Percentiles rank a stretch among this genome's conserved stretches.
phyloP scores from a whole-genome alignment of 306 rosid species.

The Chamaecrista fasciculata region DNA sequence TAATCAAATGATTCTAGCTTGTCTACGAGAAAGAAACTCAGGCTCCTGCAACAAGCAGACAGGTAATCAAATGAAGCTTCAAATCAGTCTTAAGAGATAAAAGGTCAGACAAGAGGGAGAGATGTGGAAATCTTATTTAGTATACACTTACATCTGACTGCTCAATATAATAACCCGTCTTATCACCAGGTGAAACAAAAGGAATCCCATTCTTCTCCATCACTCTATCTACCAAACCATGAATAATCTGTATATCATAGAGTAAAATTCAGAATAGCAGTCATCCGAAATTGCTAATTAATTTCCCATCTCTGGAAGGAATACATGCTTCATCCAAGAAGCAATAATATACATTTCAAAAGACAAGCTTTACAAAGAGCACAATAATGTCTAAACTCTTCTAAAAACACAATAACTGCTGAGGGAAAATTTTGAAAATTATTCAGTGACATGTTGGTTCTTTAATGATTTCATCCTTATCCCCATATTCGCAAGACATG shows the following conservation, averaged over 20 bases:
- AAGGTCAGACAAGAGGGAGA: constrained; percentile 10
- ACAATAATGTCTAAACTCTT: not conserved
- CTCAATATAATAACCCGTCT: constrained; percentile 55
- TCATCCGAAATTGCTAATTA: not conserved
- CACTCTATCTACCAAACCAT: constrained; percentile 85
- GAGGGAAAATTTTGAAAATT: not conserved
- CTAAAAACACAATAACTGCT: not conserved
- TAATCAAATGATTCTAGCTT: constrained; percentile 58
- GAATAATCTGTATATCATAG: constrained; percentile 64
- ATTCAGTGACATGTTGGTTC: not conserved
- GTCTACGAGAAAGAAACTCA: constrained; percentile 77
- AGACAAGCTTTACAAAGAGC: not conserved
- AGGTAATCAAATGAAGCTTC: constrained; percentile 9
- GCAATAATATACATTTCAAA: not conserved
- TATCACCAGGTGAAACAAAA: constrained; percentile 60
- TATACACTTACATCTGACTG: constrained; percentile 64
- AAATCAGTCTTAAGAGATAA: not conserved
- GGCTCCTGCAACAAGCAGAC: constrained; percentile 62
- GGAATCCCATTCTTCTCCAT: constrained; percentile 74
- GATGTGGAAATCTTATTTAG: not conserved
- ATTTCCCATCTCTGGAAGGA: not conserved
- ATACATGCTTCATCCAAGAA: not conserved
- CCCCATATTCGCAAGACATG: not conserved
- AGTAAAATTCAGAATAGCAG: not conserved
- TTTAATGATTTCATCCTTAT: not conserved